Conservation (phyloP, 768 basidiomycete genomes). For the button mushroom (Agaricus bisporus) region DNA sequence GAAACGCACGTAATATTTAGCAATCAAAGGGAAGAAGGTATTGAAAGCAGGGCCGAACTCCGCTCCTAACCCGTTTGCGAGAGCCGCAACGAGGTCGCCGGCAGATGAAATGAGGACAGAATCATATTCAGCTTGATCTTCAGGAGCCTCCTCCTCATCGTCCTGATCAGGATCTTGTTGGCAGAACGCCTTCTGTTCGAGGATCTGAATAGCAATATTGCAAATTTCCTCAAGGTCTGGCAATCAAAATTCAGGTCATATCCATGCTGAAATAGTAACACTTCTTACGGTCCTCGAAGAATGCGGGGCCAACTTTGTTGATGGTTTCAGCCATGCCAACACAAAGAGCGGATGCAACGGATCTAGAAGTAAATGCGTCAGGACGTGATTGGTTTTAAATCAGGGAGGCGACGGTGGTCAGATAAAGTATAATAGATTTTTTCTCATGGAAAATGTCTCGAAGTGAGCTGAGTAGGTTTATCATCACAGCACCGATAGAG, state of each 20-base stretch:
- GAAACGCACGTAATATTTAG: slow-evolving; percentile 81
- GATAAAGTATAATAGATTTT: slow-evolving; percentile 25
- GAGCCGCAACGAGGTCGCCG: slow-evolving; percentile 85
- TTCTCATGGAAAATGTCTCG: slow-evolving; percentile 65
- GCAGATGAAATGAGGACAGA: slow-evolving; percentile 92
- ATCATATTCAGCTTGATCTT: slow-evolving; percentile 94
- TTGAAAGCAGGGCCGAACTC: slow-evolving; percentile 80
- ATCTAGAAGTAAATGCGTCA: slow-evolving; percentile 38
- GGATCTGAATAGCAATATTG: slow-evolving; percentile 74
- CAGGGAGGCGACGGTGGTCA: slow-evolving; percentile 15
- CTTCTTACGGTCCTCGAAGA: slow-evolving; percentile 70
- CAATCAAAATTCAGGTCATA: slow-evolving; percentile 7
- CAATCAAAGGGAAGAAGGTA: slow-evolving; percentile 84
- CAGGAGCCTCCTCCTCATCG: slow-evolving; percentile 77
- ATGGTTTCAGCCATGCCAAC: slow-evolving; percentile 87
- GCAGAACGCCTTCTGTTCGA: slow-evolving; percentile 93
- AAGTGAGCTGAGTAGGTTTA: slow-evolving; percentile 73
- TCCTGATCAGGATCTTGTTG: slow-evolving; percentile 96
- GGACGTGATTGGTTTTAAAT: slow-evolving; percentile 10
- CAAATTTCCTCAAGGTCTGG: slow-evolving; percentile 74
- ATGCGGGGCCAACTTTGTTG: slow-evolving; percentile 84
- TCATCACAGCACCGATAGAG: slow-evolving; percentile 35
- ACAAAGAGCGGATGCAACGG: slow-evolving; percentile 84
- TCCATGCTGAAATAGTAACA: background rate
- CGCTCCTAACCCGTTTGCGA: slow-evolving; percentile 79